Evolutionary conservation across 306 rosid genomes (phyloP).

Genomic region (Castanospermum australe): DNA sequence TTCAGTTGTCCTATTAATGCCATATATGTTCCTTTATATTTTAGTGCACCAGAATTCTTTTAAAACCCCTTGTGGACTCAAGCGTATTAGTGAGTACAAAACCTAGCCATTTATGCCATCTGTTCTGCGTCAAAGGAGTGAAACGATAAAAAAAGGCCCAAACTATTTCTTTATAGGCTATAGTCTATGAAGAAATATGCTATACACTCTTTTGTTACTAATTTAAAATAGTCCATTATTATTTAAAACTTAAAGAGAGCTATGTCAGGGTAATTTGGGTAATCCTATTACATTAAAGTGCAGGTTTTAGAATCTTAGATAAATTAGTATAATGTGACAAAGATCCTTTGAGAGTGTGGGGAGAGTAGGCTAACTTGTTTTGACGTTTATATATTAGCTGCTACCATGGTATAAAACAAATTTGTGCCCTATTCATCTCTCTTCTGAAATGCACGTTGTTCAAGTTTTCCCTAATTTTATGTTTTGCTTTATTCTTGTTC

Average conservation of each 20-base stretch:
- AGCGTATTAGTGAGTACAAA: no score
- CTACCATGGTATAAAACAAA: conserved; percentile 4
- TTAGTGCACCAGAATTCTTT: not conserved
- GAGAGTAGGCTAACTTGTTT: not conserved
- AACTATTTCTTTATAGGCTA: not conserved
- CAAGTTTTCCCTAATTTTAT: conserved; percentile 8
- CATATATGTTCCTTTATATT: no score
- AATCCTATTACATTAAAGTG: not conserved
- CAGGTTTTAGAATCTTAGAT: not conserved
- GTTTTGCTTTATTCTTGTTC: conserved; percentile 9
- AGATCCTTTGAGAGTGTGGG: not conserved
- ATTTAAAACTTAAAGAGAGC: not conserved
- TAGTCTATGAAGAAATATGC: not conserved
- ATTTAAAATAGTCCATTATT: not conserved
- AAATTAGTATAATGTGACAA: not conserved
- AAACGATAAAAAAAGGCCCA: not conserved
- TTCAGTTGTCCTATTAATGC: no score
- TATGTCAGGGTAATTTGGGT: not conserved
- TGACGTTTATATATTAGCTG: not conserved
- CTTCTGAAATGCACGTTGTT: not conserved
- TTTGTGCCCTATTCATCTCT: not conserved
- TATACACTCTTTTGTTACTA: not conserved
- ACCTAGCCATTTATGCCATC: not conserved
- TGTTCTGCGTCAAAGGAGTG: not conserved
- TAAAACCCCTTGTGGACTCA: not conserved